These are phyloP conservation scores for Artemisia argyi DNA, from an alignment of 129 eudicot species.

Conservation along the genomic window DNA sequence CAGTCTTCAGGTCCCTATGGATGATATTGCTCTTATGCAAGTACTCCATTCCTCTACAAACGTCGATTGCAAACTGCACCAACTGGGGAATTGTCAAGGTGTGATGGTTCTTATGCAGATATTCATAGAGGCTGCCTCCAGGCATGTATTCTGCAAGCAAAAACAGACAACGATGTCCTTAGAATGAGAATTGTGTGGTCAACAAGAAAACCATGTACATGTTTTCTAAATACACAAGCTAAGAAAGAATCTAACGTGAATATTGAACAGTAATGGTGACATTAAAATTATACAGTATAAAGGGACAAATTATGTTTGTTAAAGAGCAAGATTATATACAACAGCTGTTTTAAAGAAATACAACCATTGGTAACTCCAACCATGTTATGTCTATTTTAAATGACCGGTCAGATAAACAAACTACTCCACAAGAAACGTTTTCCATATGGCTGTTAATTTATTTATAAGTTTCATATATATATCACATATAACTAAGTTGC, in stretches of 20 bases:
- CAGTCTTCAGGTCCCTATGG: constrained; percentile 92
- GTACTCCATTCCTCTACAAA: constrained; percentile 92
- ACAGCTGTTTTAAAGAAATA: not conserved
- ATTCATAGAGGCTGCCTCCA: constrained; percentile 87
- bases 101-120: constrained; percentile 60
- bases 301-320: not conserved
- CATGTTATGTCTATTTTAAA: not conserved
- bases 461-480: too few species aligned
- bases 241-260: not conserved
- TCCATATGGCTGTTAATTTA: too few species aligned
- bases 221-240: not conserved
- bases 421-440: too few species aligned
- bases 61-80: constrained; percentile 79
- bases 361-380: not conserved
- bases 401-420: too few species aligned
- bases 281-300: not conserved
- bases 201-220: not conserved
- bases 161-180: constrained; percentile 17
- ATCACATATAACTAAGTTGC: too few species aligned
- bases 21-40: constrained; percentile 74
- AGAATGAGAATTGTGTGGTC: constrained; percentile 1
- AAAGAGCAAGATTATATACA: not conserved
- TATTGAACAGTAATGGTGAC: not conserved
- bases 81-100: constrained; percentile 55
- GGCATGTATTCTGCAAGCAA: constrained; percentile 76